Evolutionary conservation across 371 early-diverging fungal species (phyloP).

Genomic region (Coemansia sp.): DNA sequence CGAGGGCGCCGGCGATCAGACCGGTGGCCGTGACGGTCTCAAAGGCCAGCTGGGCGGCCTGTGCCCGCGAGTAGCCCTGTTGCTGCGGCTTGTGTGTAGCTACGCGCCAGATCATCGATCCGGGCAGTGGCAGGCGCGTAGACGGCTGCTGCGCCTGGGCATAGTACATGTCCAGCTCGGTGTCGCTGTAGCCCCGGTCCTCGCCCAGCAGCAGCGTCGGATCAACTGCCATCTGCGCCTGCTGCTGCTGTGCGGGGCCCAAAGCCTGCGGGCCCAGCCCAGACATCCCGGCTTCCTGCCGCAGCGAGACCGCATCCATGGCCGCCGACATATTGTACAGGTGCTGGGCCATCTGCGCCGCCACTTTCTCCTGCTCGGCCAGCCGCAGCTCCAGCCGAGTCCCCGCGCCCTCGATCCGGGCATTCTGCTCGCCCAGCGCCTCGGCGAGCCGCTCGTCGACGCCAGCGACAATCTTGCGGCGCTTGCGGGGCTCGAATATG

Average conservation of each 20-base stretch:
- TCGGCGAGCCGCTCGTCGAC: conserved; percentile 64
- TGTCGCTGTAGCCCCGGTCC: conserved; percentile 25
- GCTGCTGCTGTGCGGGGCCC: background rate
- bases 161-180: conserved; percentile 46
- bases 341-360: conserved; percentile 16
- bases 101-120: conserved; percentile 25
- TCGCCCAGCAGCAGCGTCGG: conserved; percentile 10
- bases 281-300: conserved; percentile 16
- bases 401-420: background rate
- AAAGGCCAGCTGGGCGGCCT: conserved; percentile 22
- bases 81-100: background rate
- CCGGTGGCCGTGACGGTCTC: conserved; percentile 24
- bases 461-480: conserved; percentile 68
- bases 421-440: conserved; percentile 50
- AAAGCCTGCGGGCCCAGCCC: background rate
- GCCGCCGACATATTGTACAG: conserved; percentile 15
- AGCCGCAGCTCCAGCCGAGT: conserved; percentile 2
- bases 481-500: conserved; percentile 74
- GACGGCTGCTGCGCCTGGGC: conserved; percentile 8
- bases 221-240: background rate
- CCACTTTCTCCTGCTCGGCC: conserved; percentile 15
- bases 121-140: conserved; percentile 8
- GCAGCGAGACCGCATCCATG: conserved; percentile 13
- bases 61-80: conserved; percentile 9
- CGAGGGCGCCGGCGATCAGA: conserved; percentile 1